These are phyloP conservation scores for Candida chauliodis DNA, from an alignment of 805 yeast genomes.

Conservation along the genomic window DNA sequence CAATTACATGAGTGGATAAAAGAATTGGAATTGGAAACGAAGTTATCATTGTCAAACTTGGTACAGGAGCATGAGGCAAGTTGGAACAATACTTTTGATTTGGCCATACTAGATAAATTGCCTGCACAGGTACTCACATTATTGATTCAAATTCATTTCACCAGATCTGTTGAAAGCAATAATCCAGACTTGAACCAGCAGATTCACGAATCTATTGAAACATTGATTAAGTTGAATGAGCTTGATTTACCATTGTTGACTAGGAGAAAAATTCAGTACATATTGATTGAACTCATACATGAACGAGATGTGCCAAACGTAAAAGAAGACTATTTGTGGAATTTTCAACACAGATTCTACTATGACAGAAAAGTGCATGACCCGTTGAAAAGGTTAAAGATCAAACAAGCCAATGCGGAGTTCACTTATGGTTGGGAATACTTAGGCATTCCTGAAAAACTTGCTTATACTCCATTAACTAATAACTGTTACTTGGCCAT, in stretches of 20 bases:
- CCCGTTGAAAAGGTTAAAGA: constrained; percentile 29
- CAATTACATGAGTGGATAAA: constrained; percentile 61
- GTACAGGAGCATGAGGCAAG: constrained; percentile 25
- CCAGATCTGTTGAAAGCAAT: constrained; percentile 35
- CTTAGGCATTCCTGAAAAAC: constrained; percentile 65
- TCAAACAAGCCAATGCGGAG: constrained; percentile 50
- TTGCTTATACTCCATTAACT: constrained; percentile 75
- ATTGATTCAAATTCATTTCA: constrained; percentile 56
- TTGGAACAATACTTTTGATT: background rate
- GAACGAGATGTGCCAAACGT: constrained; percentile 41
- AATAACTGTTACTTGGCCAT: constrained; percentile 62
- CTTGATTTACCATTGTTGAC: constrained; percentile 20
- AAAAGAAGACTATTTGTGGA: constrained; percentile 41
- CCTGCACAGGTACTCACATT: constrained; percentile 60
- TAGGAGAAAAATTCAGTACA: constrained; percentile 49
- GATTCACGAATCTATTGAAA: constrained; percentile 12
- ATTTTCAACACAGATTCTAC: constrained; percentile 49
- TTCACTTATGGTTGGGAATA: constrained; percentile 79
- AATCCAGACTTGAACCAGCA: background rate
- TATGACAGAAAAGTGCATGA: constrained; percentile 22
- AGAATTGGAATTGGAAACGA: constrained; percentile 53
- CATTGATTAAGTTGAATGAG: constrained; percentile 24
- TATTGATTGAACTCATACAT: constrained; percentile 68
- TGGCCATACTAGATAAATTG: constrained; percentile 12
- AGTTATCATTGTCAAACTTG: constrained; percentile 40